Conservation (phyloP, 164 flowering plant genomes). For the Chimonanthus salicifolius region DNA sequence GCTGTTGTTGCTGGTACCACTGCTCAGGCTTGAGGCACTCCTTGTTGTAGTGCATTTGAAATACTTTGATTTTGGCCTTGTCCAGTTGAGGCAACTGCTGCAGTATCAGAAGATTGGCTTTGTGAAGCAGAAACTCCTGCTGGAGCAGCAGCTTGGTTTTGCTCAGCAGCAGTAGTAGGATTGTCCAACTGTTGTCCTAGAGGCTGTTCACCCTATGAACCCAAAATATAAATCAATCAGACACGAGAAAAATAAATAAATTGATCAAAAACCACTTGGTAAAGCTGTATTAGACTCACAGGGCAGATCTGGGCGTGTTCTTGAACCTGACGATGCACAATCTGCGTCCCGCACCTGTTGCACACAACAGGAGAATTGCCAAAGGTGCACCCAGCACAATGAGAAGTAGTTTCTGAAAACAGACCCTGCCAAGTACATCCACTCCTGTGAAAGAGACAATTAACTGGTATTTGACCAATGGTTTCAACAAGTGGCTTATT, state of each 20-base stretch:
- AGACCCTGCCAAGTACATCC: conserved; percentile 98
- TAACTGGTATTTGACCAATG: conserved; percentile 78
- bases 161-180: conserved; percentile 33
- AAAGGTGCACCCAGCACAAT: conserved; percentile 80
- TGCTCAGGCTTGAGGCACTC: conserved; percentile 39
- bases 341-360: conserved; percentile 83
- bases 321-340: conserved; percentile 91
- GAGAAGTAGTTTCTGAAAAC: conserved; percentile 67
- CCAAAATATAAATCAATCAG: neutral
- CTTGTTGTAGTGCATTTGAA: conserved; percentile 38
- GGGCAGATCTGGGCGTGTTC: conserved; percentile 94
- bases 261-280: neutral
- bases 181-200: conserved; percentile 44
- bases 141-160: conserved; percentile 37
- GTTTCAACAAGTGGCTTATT: conserved; percentile 75
- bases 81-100: conserved; percentile 26
- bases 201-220: conserved; percentile 60
- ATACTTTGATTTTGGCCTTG: conserved; percentile 42
- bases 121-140: conserved; percentile 34
- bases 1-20: conserved; percentile 80
- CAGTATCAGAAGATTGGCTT: conserved; percentile 31
- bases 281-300: conserved; percentile 37
- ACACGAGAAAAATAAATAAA: neutral
- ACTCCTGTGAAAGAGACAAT: conserved; percentile 86
- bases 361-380: conserved; percentile 93